Evolutionary conservation across 768 basidiomycete genomes (phyloP), one percentile per base, ranked within the genome.

Genomic region (Russula sp.): DNA sequence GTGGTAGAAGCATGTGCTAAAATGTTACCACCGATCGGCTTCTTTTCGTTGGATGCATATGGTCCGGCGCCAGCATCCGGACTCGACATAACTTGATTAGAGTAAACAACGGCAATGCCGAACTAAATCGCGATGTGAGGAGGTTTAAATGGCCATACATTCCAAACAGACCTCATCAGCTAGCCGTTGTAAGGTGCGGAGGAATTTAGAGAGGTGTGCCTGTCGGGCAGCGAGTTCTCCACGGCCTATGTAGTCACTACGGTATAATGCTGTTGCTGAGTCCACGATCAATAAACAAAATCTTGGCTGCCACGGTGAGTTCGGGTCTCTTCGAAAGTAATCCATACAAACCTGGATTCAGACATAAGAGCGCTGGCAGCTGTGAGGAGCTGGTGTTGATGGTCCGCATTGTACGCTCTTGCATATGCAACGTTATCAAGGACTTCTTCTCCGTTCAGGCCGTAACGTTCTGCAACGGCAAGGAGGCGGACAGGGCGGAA

Each of bases 1-100:
- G 96, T 98, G 20, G 97, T 98, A 1, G 94, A 95, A 9, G 97
- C 97, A 78, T 99, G 97, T 1, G 97, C 97, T 84, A 99, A 89
- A 71, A 99, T 99, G 75, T 99, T 99, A 26, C 96, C 96, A 52
- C 97, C 97, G 60, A 99, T 96, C 18, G 97, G 97, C 76, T 99
- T 99, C 82, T 97, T 96, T 77, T 94, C 90, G 71, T 97, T 93
- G 4, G 84, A 84, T 46, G 88, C 88, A 67, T 92, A 92, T 22
- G 92, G 91, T 14, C 90, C 90, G 54, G 92, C 92, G 3, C 89
- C 85, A 32, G 93, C 94, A 73, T 99, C 97, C 2, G 97, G 96
- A 62, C 87, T 95, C n/a, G 97, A 98, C 84, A 99, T 97, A 69
- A 99, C 97, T 75, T 99, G 97, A 74, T 99, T 99, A 5, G 92